A percentile compares a stretch with the other conserved stretches of the same genome.
Evolutionary conservation across 1,284 basidiomycete species (phyloP).

Genomic region (Schizophyllum amplum): DNA sequence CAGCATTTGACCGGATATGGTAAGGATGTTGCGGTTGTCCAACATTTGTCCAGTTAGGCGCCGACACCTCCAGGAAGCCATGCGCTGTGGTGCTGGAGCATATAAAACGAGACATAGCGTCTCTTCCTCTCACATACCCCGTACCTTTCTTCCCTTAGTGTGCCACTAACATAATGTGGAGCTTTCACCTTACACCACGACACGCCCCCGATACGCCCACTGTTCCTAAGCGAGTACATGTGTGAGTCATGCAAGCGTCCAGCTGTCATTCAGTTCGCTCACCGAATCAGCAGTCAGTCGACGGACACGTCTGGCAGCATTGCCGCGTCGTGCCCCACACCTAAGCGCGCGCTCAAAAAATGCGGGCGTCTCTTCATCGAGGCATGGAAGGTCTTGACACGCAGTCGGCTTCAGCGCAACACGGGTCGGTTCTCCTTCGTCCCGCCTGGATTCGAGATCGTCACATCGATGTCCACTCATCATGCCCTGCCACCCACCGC

Average conservation of each 20-base stretch:
- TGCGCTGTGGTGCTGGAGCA: too few species aligned
- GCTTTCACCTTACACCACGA: not conserved
- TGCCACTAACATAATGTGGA: not conserved
- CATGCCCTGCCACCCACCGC: not conserved
- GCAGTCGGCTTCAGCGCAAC: slow-evolving; percentile 13
- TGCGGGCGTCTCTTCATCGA: slow-evolving; percentile 19
- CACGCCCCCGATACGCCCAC: slow-evolving; percentile 2
- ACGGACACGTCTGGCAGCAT: slow-evolving; percentile 19
- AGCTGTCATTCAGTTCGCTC: too few species aligned
- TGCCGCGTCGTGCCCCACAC: slow-evolving; percentile 1
- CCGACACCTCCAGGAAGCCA: too few species aligned
- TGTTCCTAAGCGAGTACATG: not conserved
- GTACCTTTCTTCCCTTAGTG: too few species aligned
- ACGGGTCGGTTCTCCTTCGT: slow-evolving; percentile 26
- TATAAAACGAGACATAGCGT: too few species aligned
- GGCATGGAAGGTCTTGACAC: slow-evolving; percentile 22
- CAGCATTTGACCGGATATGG: too few species aligned
- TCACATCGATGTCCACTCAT: slow-evolving; percentile 2
- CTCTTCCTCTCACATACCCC: too few species aligned
- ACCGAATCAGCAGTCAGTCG: slow-evolving; percentile 3
- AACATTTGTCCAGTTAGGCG: too few species aligned
- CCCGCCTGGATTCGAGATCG: slow-evolving; percentile 21
- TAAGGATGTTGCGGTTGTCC: too few species aligned
- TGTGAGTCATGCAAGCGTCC: not conserved
- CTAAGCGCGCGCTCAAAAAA: slow-evolving; percentile 8